Evolutionary conservation across 306 rosid genomes (phyloP).

Genomic region (Rosa lucieae): DNA sequence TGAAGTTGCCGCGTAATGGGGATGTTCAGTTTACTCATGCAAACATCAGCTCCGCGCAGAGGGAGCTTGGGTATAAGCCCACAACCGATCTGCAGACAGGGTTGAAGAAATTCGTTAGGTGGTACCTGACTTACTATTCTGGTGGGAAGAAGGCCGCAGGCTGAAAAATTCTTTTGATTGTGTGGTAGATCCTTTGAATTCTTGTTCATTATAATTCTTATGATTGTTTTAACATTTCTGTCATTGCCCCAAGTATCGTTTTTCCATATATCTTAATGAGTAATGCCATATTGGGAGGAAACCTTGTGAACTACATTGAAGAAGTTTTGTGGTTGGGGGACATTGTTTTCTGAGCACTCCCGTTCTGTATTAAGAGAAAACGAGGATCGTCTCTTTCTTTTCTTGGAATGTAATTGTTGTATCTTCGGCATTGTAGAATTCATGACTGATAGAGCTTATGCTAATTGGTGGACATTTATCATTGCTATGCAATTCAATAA

Average conservation of each 20-base stretch:
- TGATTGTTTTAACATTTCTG: slow-evolving; percentile 62
- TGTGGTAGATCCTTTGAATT: slow-evolving; percentile 50
- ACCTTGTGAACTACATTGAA: slow-evolving; percentile 53
- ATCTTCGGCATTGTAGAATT: slow-evolving; percentile 68
- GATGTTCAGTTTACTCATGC: slow-evolving; percentile 96
- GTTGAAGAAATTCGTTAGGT: slow-evolving; percentile 90
- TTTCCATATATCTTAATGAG: slow-evolving; percentile 53
- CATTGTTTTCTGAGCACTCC: slow-evolving; percentile 50
- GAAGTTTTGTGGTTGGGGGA: slow-evolving; percentile 55
- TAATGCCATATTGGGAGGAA: slow-evolving; percentile 47
- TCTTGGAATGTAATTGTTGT: slow-evolving; percentile 68
- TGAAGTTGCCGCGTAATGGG: slow-evolving; percentile 90
- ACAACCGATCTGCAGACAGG: slow-evolving; percentile 80
- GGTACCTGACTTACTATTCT: slow-evolving; percentile 80
- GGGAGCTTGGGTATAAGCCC: slow-evolving; percentile 88
- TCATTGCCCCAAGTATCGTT: slow-evolving; percentile 43
- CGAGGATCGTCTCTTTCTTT: slow-evolving; percentile 50
- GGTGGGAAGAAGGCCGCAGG: slow-evolving; percentile 77
- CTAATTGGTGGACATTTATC: slow-evolving; percentile 77
- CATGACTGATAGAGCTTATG: slow-evolving; percentile 64
- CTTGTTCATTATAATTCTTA: slow-evolving; percentile 75
- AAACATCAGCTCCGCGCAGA: slow-evolving; percentile 83
- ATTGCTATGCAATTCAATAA: slow-evolving; percentile 72
- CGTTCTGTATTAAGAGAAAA: slow-evolving; percentile 51
- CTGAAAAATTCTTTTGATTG: slow-evolving; percentile 46